These are phyloP conservation scores for Neurospora sp. DNA, from an alignment of 495 filamentous ascomycete species.

Conservation along the genomic window DNA sequence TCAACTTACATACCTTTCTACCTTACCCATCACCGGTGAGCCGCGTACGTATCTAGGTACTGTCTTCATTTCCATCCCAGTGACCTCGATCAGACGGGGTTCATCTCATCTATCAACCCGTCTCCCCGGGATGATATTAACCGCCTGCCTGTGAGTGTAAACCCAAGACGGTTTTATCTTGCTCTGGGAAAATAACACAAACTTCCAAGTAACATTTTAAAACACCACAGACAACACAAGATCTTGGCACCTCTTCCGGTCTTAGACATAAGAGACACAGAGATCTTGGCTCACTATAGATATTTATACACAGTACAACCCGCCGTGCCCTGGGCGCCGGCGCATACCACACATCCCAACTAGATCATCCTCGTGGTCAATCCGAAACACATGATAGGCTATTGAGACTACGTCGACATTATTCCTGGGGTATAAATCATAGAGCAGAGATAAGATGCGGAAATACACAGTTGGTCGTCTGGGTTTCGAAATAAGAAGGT, in stretches of 20 bases:
- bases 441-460: background rate
- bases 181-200: background rate
- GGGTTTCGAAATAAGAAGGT: too few species aligned
- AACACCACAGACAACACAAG: background rate
- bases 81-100: background rate
- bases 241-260: background rate
- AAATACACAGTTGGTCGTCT: too few species aligned
- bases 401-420: background rate
- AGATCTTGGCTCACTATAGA: background rate
- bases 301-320: background rate
- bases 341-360: background rate
- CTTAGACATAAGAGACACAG: background rate
- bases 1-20: background rate
- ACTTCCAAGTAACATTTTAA: background rate
- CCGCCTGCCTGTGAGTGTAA: background rate
- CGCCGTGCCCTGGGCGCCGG: background rate
- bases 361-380: background rate
- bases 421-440: background rate
- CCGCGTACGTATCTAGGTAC: background rate
- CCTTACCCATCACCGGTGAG: background rate
- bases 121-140: background rate
- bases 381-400: background rate
- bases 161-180: background rate
- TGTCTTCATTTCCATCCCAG: background rate
- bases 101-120: background rate